phyloP scores from a whole-genome alignment of 2,329 filamentous ascomycete genomes.

The Aspergillus candidus region DNA sequence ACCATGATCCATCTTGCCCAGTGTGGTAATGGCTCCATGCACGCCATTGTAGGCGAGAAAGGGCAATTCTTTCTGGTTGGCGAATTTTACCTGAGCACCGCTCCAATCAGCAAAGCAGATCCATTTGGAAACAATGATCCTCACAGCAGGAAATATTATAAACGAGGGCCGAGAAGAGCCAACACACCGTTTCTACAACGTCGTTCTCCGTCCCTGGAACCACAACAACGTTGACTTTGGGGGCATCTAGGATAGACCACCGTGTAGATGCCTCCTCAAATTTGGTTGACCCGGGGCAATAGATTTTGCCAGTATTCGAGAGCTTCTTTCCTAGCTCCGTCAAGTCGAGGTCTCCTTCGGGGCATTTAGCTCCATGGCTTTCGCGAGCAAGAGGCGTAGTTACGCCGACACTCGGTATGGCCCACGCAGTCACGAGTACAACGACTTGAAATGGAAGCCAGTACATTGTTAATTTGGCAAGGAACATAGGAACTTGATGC shows the following conservation, averaged over 20 bases:
- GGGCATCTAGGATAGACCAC: constrained; percentile 44
- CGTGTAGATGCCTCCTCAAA: constrained; percentile 37
- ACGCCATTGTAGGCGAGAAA: constrained; percentile 50
- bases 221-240: constrained; percentile 43
- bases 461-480: not conserved
- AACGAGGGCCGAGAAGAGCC: not conserved
- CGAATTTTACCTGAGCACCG: constrained; percentile 41
- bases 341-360: constrained; percentile 12
- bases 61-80: constrained; percentile 42
- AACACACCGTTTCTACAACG: constrained; percentile 43
- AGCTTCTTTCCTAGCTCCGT: constrained; percentile 17
- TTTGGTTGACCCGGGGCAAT: constrained; percentile 36
- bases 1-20: constrained; percentile 46
- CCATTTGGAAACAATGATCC: not conserved
- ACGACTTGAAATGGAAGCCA: constrained; percentile 7
- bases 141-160: not conserved
- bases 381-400: constrained; percentile 1
- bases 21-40: constrained; percentile 47
- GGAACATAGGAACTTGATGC: too few relatives aligned
- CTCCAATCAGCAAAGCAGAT: not conserved
- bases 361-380: constrained; percentile 5
- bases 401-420: constrained; percentile 10
- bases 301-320: constrained; percentile 40
- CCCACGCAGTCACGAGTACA: constrained; percentile 23
- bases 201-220: constrained; percentile 45